phyloP scores from a whole-genome alignment of 306 rosid species.

The Pyrus pyrifolia region DNA sequence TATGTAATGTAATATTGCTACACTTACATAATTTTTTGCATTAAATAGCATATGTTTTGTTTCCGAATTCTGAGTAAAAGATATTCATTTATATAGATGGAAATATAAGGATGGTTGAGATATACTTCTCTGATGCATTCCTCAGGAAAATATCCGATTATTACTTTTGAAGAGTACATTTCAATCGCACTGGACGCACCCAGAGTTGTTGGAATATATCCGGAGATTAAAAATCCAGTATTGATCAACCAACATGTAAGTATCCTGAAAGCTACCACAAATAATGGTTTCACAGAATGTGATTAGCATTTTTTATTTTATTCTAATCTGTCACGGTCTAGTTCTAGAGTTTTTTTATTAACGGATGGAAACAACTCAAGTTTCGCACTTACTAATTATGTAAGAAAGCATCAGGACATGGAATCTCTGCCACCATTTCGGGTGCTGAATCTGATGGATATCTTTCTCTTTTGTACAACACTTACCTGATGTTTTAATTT shows the following conservation, averaged over 20 bases:
- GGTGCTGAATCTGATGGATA: background rate
- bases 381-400: no score
- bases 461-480: background rate
- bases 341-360: no score
- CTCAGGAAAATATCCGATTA: slow-evolving; percentile 66
- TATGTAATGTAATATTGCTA: background rate
- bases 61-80: background rate
- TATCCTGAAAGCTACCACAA: slow-evolving; percentile 13
- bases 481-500: slow-evolving; percentile 21
- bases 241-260: slow-evolving; percentile 79
- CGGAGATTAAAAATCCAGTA: slow-evolving; percentile 86
- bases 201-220: slow-evolving; percentile 94
- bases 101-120: background rate
- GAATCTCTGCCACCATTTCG: background rate
- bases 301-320: background rate
- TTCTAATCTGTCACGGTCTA: no score
- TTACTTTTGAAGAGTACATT: slow-evolving; percentile 89
- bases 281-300: background rate
- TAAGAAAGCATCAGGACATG: background rate
- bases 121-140: slow-evolving; percentile 13
- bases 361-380: no score
- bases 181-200: slow-evolving; percentile 71
- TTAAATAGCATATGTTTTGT: no score
- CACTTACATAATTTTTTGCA: background rate
- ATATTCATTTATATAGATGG: background rate